Percentiles rank a stretch among this genome's conserved stretches.
These are phyloP conservation scores for Ophiostoma novo-ulmi DNA, from an alignment of 2,329 filamentous ascomycete species.

Conservation along the genomic window DNA sequence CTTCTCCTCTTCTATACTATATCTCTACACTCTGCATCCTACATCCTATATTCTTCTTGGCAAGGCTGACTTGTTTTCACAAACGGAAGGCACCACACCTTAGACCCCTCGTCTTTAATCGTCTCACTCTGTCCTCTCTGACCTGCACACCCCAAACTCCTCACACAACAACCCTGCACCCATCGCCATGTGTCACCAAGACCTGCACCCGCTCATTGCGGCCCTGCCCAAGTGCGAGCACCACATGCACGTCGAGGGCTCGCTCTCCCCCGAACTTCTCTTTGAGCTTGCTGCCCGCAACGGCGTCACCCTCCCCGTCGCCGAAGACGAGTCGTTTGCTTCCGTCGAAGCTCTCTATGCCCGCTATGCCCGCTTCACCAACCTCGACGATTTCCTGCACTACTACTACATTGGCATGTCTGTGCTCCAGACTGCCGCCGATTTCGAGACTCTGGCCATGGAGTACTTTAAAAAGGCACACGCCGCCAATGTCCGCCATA, in stretches of 20 bases:
- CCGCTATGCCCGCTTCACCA: constrained; percentile 63
- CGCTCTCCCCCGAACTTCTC: constrained; percentile 63
- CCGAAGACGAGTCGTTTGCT: constrained; percentile 56
- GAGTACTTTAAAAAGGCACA: constrained; percentile 64
- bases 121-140: not conserved
- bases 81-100: not conserved
- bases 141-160: not conserved
- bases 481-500: constrained; percentile 61
- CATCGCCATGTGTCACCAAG: constrained; percentile 50
- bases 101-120: not conserved
- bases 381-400: constrained; percentile 66
- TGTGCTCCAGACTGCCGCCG: constrained; percentile 58
- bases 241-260: constrained; percentile 75
- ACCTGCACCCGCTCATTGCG: constrained; percentile 55
- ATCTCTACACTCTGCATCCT: constrained; percentile 2
- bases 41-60: not conserved
- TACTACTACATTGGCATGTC: constrained; percentile 76
- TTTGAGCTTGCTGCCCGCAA: constrained; percentile 66
- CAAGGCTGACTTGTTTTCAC: not conserved
- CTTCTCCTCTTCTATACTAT: not conserved
- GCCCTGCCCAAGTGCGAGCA: constrained; percentile 75
- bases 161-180: constrained; percentile 13
- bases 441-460: constrained; percentile 69
- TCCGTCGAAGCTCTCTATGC: constrained; percentile 54
- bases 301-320: constrained; percentile 52